A percentile compares a stretch with the other conserved stretches of the same genome.
Evolutionary conservation across 345 rosid species (phyloP).

Genomic region (Xanthoceras sorbifolium): DNA sequence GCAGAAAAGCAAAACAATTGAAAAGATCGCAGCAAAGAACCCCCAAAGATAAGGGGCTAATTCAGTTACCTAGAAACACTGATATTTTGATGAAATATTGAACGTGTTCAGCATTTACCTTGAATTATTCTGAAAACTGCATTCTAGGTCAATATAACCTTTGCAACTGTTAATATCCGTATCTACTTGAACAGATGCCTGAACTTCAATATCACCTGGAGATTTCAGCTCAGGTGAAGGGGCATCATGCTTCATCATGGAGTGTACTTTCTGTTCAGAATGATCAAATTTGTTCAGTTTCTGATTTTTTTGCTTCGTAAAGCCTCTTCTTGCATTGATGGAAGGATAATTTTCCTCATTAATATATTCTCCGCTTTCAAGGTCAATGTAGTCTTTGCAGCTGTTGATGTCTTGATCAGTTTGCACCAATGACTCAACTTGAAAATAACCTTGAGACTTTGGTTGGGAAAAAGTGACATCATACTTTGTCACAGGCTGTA

Average conservation of each 20-base stretch:
- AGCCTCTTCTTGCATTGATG: slow-evolving; percentile 26
- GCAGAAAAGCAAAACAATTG: background rate
- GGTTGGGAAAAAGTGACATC: slow-evolving; percentile 25
- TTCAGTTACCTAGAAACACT: background rate
- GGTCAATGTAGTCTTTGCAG: slow-evolving; percentile 49
- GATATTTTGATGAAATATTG: background rate
- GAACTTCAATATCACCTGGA: slow-evolving; percentile 35
- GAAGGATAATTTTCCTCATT: slow-evolving; percentile 26
- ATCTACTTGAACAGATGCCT: slow-evolving; percentile 37
- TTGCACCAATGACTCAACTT: slow-evolving; percentile 39
- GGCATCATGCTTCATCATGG: slow-evolving; percentile 34
- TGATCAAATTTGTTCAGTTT: slow-evolving; percentile 36
- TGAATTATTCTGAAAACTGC: slow-evolving; percentile 42
- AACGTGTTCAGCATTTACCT: slow-evolving; percentile 48
- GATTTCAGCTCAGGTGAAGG: slow-evolving; percentile 28
- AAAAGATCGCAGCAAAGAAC: background rate
- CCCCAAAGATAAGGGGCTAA: background rate
- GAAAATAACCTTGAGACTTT: slow-evolving; percentile 34
- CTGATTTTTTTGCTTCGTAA: slow-evolving; percentile 36
- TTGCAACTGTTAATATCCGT: slow-evolving; percentile 31
- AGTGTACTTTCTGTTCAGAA: slow-evolving; percentile 25
- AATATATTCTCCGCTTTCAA: slow-evolving; percentile 15
- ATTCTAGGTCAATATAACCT: slow-evolving; percentile 56
- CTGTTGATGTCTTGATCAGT: slow-evolving; percentile 36
- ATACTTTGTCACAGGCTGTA: slow-evolving; percentile 28